Evolutionary conservation across 441 rosid genomes (phyloP).

Genomic region (Metrosideros polymorpha): DNA sequence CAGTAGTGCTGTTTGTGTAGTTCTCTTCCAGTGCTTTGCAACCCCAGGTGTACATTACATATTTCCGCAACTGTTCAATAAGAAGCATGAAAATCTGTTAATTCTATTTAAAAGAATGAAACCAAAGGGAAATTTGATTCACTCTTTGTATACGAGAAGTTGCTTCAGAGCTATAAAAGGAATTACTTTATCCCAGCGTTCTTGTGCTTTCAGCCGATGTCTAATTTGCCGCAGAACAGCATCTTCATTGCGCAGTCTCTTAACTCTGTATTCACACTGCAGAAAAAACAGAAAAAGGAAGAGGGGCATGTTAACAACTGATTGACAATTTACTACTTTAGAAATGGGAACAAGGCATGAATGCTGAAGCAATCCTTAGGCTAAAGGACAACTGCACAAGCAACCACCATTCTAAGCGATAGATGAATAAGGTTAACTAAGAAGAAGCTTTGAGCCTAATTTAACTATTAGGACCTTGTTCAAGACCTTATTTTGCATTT

Average conservation of each 20-base stretch:
- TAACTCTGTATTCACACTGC: conserved; percentile 83
- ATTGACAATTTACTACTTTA: background rate
- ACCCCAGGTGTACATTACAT: conserved; percentile 80
- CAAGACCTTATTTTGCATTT: background rate
- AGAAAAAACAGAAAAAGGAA: conserved; percentile 7
- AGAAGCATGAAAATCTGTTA: conserved; percentile 6
- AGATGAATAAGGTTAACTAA: background rate
- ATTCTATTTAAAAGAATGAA: background rate
- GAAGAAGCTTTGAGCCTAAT: background rate
- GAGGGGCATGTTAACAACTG: background rate
- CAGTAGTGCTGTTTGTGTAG: conserved; percentile 5
- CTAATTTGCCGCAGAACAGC: conserved; percentile 49
- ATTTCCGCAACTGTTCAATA: conserved; percentile 69
- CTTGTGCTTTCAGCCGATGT: conserved; percentile 67
- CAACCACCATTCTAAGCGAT: background rate
- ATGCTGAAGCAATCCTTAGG: background rate
- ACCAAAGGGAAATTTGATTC: background rate
- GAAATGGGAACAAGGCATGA: background rate
- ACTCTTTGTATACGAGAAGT: background rate
- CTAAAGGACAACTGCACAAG: background rate
- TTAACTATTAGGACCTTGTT: background rate
- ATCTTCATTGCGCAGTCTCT: conserved; percentile 84
- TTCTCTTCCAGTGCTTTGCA: conserved; percentile 44
- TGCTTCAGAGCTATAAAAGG: background rate
- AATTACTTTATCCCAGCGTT: conserved; percentile 78